Conservation (phyloP, 257 asterid species). For the Henckelia pumila region DNA sequence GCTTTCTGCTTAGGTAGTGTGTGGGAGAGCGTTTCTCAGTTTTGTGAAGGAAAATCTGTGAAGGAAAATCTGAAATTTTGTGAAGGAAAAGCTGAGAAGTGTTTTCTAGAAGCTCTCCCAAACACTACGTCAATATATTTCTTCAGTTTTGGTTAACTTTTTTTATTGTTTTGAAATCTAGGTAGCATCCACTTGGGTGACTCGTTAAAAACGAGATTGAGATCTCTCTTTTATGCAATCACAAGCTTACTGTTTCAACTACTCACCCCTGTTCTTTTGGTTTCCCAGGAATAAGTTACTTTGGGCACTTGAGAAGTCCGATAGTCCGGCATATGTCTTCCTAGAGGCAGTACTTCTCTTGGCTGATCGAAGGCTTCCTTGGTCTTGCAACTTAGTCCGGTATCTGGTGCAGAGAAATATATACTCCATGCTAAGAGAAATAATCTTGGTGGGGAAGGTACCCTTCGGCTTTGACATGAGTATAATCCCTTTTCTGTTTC, state of each 20-base stretch:
- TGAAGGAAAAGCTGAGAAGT: too few relatives aligned
- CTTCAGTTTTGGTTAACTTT: background rate
- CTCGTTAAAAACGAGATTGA: slow-evolving; percentile 1
- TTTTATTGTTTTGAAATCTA: background rate
- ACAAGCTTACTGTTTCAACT: slow-evolving; percentile 20
- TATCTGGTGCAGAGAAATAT: slow-evolving; percentile 62
- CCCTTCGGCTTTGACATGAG: background rate
- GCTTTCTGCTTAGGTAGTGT: too few relatives aligned
- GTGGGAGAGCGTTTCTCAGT: too few relatives aligned
- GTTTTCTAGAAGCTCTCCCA: too few relatives aligned
- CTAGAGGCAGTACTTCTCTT: slow-evolving; percentile 57
- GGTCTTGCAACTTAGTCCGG: slow-evolving; percentile 78
- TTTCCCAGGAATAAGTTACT: slow-evolving; percentile 55
- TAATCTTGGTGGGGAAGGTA: slow-evolving; percentile 74
- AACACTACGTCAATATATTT: too few relatives aligned
- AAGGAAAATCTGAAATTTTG: too few relatives aligned
- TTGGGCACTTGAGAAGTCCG: slow-evolving; percentile 43
- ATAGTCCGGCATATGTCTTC: slow-evolving; percentile 53
- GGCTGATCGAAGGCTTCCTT: slow-evolving; percentile 70
- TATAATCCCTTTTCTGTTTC: slow-evolving; percentile 1
- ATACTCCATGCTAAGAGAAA: slow-evolving; percentile 67
- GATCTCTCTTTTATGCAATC: slow-evolving; percentile 17
- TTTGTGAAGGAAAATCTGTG: too few relatives aligned
- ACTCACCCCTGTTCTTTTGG: slow-evolving; percentile 26
- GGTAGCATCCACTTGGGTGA: background rate